Base-by-base conservation (phyloP, 2,329 filamentous ascomycete genomes). In the Diplocarpon rosae region DNA sequence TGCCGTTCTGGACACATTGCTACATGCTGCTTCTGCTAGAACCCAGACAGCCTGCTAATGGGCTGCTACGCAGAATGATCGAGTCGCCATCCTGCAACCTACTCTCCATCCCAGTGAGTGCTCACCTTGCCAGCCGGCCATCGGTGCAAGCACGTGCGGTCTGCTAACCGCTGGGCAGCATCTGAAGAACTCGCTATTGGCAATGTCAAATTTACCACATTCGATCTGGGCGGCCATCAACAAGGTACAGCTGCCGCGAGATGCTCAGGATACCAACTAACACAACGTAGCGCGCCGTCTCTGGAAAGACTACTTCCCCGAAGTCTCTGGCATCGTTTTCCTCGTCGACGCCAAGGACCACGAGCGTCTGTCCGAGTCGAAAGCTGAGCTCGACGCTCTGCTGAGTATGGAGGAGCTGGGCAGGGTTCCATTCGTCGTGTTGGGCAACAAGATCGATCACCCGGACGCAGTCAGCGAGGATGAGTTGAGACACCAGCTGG, bases 361-460 rank as follows among this genome's bases (percentile, higher is more conserved):
- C 68, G 90, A 96, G 71, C 87, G 92, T 56, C 85, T 98, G 65
- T 66, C 75, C 59, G 92, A 98, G 72, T 85, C 88, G 62, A 96
- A 96, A 73, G 90, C 85, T 59, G 92, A 98, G 72, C 84, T 98
- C 52, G 92, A 98, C 63, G 88, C 85, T 43, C 83, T 96, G 42
- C 76, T 98, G 56, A 80, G 85, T 51, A 95, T 98, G 90, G 92
- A 98, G 70, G 90, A 96, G 64, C 78, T 98, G 32, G 72, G 79
- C 64, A 95, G 94, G 74, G 92, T 95, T 8, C 92, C 92, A 43
- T 96, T 96, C 66, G 78, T 96, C 50, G 80, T 98, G 58, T 78
- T 98, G 52, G 92, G 92, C 59, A 98, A 98, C 80, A 98, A 98
- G 80, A 98, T 98, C 66, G 92, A 98, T 67, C 89, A 96, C 71